Evolutionary conservation across 148 eudicot species (phyloP), one percentile per base, ranked within the genome.

Genomic region (Chenopodium quinoa): DNA sequence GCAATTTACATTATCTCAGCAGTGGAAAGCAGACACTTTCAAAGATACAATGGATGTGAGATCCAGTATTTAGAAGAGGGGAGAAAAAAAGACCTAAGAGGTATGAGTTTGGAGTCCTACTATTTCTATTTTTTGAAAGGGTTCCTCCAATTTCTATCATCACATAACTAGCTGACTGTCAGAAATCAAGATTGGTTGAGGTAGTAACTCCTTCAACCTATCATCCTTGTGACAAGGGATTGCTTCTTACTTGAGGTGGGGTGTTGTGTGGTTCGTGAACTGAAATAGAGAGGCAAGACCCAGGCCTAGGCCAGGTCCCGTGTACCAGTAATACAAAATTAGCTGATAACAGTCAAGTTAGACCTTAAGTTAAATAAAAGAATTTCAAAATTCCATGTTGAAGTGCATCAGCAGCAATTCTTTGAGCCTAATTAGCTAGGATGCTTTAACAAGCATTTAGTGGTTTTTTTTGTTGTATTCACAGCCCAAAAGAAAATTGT

Each of bases 361-460:
- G 37, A 23, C 34, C 32, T 40, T 32, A 74, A 47, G 46, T 32
- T 22, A 7, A 23, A 75, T 14, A 25, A 76, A 25, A 37, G 70
- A 37, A 74, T 19, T 9, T 29, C 31, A 60, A 16, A 63, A 20
- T 40, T 73, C 65, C 68, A 72, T 60, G 27, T 27, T 62, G 32
- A 31, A 19, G 46, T 75, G 66, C 56, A 58, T 62, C 80, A 84
- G 75, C 72, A 62, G 58, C 73, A 80, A 27, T 23, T 48, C 47
- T 58, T 47, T 0, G 7, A 84, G 19, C 66, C 71, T 63, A 60
- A 13, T 80, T 50, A 71, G 44, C 44, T 40, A 40, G 44, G 44
- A 40, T 40, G 44, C 44, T 40, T 40, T 40, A 40, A 40, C 44
- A 40, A 40, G 7, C 44, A 40, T 40, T 37, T 40, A 40, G 44